Evolutionary conservation across 148 eudicot species (phyloP).

Genomic region (Rhododendron henanense): DNA sequence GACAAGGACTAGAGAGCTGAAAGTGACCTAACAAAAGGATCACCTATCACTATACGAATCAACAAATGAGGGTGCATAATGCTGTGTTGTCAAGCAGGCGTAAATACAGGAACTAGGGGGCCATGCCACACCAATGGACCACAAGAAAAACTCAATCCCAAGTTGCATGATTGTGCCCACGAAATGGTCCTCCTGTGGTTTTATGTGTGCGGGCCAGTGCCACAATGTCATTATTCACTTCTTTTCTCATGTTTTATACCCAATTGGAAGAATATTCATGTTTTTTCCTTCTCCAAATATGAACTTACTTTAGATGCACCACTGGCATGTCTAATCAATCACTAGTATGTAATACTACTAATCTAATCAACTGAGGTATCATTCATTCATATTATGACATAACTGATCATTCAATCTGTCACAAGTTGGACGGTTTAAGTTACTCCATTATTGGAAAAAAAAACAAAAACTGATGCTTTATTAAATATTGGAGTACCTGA

Average conservation of each 20-base stretch:
- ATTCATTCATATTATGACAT: background rate
- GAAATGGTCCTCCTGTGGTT: slow-evolving; percentile 18
- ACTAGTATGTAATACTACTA: too few species aligned
- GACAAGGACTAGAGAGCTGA: slow-evolving; percentile 27
- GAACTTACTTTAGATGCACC: background rate
- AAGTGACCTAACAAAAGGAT: slow-evolving; percentile 27
- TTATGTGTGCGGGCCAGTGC: background rate
- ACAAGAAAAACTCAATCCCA: slow-evolving; percentile 12
- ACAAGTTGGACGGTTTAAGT: slow-evolving; percentile 5
- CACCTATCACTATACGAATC: slow-evolving; percentile 21
- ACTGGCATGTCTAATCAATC: slow-evolving; percentile 9
- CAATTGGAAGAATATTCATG: background rate
- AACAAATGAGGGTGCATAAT: slow-evolving; percentile 19
- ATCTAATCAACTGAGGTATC: slow-evolving; percentile 3
- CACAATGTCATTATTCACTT: background rate
- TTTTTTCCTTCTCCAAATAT: background rate
- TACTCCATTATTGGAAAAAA: too few species aligned
- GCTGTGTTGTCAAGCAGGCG: slow-evolving; percentile 20
- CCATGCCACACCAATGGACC: slow-evolving; percentile 22
- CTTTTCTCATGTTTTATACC: background rate
- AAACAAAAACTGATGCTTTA: background rate
- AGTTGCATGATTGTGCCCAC: slow-evolving; percentile 15
- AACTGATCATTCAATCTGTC: slow-evolving; percentile 3
- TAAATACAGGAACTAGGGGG: slow-evolving; percentile 4
- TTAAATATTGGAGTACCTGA: background rate